Evolutionary conservation across 805 yeast genomes (phyloP).

Genomic region (Wickerhamomyces ciferrii): DNA sequence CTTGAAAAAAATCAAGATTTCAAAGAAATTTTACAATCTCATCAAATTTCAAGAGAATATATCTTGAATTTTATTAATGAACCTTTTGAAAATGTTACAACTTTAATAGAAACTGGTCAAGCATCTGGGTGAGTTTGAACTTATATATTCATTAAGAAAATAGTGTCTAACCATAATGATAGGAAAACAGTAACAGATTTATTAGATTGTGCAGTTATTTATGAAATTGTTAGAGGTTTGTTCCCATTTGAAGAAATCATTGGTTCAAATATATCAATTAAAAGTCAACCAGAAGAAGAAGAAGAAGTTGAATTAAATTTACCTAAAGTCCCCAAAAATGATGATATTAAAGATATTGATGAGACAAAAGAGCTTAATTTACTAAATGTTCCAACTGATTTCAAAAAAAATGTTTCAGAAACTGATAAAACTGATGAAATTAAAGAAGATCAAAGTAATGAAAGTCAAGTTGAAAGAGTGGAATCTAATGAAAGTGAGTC

Average conservation of each 20-base stretch:
- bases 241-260: not conserved
- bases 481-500: too few relatives aligned
- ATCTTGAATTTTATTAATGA: conserved; percentile 1
- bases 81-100: not conserved
- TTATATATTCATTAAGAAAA: not conserved
- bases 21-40: conserved; percentile 1
- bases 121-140: not conserved
- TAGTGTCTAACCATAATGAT: not conserved
- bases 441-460: not conserved
- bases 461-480: not conserved
- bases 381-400: too few relatives aligned
- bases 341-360: not conserved
- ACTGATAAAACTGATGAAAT: too few relatives aligned
- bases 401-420: too few relatives aligned
- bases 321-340: not conserved
- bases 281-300: not conserved
- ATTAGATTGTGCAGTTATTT: not conserved
- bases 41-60: conserved; percentile 9
- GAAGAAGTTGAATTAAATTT: not conserved
- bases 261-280: not conserved
- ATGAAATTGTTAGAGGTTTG: not conserved
- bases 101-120: not conserved
- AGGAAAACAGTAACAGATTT: not conserved
- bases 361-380: not conserved
- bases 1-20: not conserved